These are phyloP conservation scores for Macaranga tanarius DNA, from an alignment of 441 rosid species.

Conservation along the genomic window DNA sequence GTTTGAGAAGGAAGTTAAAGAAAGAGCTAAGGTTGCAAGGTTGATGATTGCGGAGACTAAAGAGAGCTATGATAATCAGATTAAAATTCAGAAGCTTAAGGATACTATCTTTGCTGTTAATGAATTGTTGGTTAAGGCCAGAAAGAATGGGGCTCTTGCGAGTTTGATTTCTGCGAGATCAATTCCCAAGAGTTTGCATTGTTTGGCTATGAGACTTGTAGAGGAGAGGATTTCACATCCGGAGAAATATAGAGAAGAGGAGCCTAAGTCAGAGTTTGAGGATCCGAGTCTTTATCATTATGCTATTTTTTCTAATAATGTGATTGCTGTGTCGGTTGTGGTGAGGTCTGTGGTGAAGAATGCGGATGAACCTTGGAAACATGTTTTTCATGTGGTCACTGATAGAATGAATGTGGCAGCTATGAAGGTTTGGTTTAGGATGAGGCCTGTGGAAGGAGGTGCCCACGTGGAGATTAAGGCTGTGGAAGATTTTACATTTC, in stretches of 20 bases:
- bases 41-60: conserved; percentile 71
- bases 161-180: conserved; percentile 83
- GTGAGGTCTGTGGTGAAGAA: conserved; percentile 87
- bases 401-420: conserved; percentile 86
- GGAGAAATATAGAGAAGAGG: conserved; percentile 62
- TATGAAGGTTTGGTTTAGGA: conserved; percentile 92
- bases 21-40: conserved; percentile 65
- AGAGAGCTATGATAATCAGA: conserved; percentile 87
- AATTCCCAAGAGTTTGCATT: conserved; percentile 84
- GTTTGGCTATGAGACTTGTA: conserved; percentile 89
- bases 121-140: conserved; percentile 73
- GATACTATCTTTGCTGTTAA: conserved; percentile 85
- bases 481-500: conserved; percentile 65
- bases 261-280: conserved; percentile 51
- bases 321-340: conserved; percentile 90
- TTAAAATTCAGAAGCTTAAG: conserved; percentile 89
- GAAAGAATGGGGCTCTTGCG: conserved; percentile 80
- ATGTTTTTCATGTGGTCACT: conserved; percentile 86
- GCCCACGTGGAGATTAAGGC: conserved; percentile 76
- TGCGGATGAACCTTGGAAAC: conserved; percentile 82
- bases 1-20: conserved; percentile 91
- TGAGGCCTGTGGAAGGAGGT: conserved; percentile 83
- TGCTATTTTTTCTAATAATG: conserved; percentile 83
- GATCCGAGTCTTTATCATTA: conserved; percentile 79
- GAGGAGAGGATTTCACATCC: conserved; percentile 79